These are phyloP conservation scores for Phenoliferia sp. DNA, from an alignment of 1,284 basidiomycete species.

Conservation along the genomic window DNA sequence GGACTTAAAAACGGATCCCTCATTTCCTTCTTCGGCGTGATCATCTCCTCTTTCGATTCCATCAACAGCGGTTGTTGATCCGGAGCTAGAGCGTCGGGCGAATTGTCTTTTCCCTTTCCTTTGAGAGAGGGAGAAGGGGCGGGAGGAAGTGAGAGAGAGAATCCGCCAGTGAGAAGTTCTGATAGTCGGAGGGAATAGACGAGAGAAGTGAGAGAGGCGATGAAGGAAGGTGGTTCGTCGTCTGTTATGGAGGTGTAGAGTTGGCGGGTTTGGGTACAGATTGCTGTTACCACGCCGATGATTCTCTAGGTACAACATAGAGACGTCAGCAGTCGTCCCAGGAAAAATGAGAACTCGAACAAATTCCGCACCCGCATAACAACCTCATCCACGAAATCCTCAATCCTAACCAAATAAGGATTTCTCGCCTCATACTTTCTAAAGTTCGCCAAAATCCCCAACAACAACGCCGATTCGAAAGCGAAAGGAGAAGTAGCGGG, in stretches of 20 bases:
- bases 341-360: background rate
- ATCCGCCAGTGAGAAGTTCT: slow-evolving; percentile 13
- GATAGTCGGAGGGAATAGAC: slow-evolving; percentile 22
- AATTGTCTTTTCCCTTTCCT: slow-evolving; percentile 1
- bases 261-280: slow-evolving; percentile 9
- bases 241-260: slow-evolving; percentile 30
- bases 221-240: slow-evolving; percentile 31
- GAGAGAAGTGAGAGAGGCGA: slow-evolving; percentile 30
- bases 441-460: slow-evolving; percentile 37
- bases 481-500: slow-evolving; percentile 10
- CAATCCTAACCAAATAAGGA: slow-evolving; percentile 36
- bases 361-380: slow-evolving; percentile 32
- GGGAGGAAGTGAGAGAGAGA: slow-evolving; percentile 13
- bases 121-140: background rate
- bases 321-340: background rate
- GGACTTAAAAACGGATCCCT: no score
- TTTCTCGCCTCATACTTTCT: slow-evolving; percentile 36
- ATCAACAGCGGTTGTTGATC: no score
- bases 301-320: slow-evolving; percentile 2
- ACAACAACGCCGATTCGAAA: slow-evolving; percentile 27
- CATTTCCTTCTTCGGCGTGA: background rate
- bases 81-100: background rate
- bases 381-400: slow-evolving; percentile 39
- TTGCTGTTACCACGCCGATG: slow-evolving; percentile 17
- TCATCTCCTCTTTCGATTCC: no score